Evolutionary conservation across 768 basidiomycete species (phyloP).

Genomic region (Suillus tomentosus): DNA sequence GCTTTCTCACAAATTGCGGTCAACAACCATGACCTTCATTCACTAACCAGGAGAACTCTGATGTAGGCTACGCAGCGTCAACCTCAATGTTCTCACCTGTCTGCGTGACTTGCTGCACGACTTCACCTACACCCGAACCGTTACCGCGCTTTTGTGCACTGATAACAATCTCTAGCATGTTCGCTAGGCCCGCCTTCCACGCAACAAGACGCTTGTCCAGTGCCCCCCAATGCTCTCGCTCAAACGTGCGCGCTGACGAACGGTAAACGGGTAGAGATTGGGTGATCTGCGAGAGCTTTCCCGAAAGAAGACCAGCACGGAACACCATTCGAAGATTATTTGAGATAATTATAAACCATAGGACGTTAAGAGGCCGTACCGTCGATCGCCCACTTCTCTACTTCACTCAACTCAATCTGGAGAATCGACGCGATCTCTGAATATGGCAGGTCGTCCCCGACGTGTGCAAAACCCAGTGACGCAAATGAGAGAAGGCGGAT

Average conservation of each 20-base stretch:
- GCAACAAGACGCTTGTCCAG: conserved; percentile 73
- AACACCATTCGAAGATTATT: conserved; percentile 53
- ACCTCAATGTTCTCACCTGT: conserved; percentile 1
- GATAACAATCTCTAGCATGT: conserved; percentile 71
- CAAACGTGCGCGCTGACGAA: conserved; percentile 75
- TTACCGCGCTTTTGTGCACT: conserved; percentile 49
- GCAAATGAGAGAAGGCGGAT: conserved; percentile 79
- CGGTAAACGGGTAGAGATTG: conserved; percentile 73
- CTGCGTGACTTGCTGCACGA: conserved; percentile 19
- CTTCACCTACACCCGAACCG: conserved; percentile 22
- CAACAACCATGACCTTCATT: too few species aligned
- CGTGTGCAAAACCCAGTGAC: conserved; percentile 72
- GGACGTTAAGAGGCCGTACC: conserved; percentile 45
- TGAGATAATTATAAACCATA: conserved; percentile 4
- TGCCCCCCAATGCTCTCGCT: conserved; percentile 75
- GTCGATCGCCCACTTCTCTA: conserved; percentile 89
- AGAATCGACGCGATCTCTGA: conserved; percentile 65
- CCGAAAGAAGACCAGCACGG: conserved; percentile 74
- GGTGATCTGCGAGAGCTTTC: conserved; percentile 81
- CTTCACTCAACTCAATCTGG: conserved; percentile 62
- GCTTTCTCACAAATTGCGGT: too few species aligned
- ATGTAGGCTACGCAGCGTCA: neutral
- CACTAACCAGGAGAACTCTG: too few species aligned
- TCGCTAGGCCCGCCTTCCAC: conserved; percentile 74
- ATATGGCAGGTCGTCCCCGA: conserved; percentile 76